Conservation (phyloP, 495 filamentous ascomycete genomes). For the Hypoxylon fuscum region DNA sequence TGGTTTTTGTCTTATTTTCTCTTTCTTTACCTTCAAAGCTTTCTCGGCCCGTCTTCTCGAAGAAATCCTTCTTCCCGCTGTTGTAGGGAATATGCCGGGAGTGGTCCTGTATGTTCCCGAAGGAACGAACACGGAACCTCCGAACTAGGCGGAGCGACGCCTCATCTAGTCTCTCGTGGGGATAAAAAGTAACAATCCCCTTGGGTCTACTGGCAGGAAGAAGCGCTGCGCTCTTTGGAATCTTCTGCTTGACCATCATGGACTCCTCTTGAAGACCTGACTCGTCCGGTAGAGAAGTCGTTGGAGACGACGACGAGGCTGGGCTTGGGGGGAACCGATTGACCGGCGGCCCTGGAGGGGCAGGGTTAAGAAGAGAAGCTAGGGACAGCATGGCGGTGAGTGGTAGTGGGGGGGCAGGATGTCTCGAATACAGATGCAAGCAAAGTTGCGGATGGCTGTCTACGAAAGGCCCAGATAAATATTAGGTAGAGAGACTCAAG, state of each 20-base stretch:
- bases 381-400: constrained; percentile 62
- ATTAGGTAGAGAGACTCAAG: constrained; percentile 41
- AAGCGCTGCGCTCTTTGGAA: constrained; percentile 67
- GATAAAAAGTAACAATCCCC: constrained; percentile 72
- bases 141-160: constrained; percentile 63
- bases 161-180: constrained; percentile 69
- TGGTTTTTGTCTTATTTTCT: constrained; percentile 7
- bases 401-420: constrained; percentile 34
- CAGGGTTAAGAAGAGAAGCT: constrained; percentile 69
- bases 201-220: constrained; percentile 65
- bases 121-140: constrained; percentile 70
- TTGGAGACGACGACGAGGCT: constrained; percentile 43
- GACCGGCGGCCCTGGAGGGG: constrained; percentile 50
- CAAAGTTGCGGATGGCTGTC: constrained; percentile 38
- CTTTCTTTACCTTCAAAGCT: constrained; percentile 80
- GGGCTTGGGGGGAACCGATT: constrained; percentile 43
- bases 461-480: constrained; percentile 36
- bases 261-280: constrained; percentile 37
- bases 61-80: constrained; percentile 89
- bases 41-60: constrained; percentile 83
- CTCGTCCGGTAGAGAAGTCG: constrained; percentile 41
- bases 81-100: constrained; percentile 88
- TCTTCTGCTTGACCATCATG: constrained; percentile 52
- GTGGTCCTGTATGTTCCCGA: constrained; percentile 73
- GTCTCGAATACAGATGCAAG: constrained; percentile 47